phyloP scores from a whole-genome alignment of 768 basidiomycete species.

The Clavaria fumosa region DNA sequence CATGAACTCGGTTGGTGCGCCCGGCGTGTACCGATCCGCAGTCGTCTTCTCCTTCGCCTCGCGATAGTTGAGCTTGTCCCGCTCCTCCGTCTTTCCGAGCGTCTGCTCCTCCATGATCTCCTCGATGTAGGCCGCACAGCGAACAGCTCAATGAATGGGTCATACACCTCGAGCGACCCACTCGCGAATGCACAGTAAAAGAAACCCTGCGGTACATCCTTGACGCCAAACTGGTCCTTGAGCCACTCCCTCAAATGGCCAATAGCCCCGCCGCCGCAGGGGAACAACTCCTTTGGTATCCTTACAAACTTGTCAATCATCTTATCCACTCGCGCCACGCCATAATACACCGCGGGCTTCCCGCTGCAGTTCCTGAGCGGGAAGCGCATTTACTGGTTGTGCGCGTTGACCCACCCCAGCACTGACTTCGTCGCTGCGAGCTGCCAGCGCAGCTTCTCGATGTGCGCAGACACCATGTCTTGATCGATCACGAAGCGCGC shows the following conservation, averaged over 20 bases:
- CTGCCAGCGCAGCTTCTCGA: constrained; percentile 23
- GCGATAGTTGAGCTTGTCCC: constrained; percentile 11
- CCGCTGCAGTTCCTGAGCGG: constrained; percentile 23
- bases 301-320: constrained; percentile 19
- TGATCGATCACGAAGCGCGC: constrained; percentile 26
- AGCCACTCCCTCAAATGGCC: constrained; percentile 15
- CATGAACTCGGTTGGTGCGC: constrained; percentile 13
- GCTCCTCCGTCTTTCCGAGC: constrained; percentile 17
- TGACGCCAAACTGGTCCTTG: constrained; percentile 18
- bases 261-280: constrained; percentile 13
- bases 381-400: constrained; percentile 27
- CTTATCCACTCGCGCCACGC: constrained; percentile 18
- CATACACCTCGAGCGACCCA: constrained; percentile 24
- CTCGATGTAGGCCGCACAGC: constrained; percentile 15
- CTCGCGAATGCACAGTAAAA: constrained; percentile 24
- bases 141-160: constrained; percentile 25
- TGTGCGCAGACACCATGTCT: constrained; percentile 21
- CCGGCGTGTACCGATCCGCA: neutral
- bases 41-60: constrained; percentile 14
- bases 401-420: constrained; percentile 24
- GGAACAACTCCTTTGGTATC: constrained; percentile 22
- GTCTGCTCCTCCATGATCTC: no score
- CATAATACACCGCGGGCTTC: constrained; percentile 21
- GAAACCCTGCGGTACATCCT: constrained; percentile 25
- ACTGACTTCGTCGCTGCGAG: constrained; percentile 22